Base-by-base conservation (phyloP, 768 basidiomycete species). In the Russula emetica region DNA sequence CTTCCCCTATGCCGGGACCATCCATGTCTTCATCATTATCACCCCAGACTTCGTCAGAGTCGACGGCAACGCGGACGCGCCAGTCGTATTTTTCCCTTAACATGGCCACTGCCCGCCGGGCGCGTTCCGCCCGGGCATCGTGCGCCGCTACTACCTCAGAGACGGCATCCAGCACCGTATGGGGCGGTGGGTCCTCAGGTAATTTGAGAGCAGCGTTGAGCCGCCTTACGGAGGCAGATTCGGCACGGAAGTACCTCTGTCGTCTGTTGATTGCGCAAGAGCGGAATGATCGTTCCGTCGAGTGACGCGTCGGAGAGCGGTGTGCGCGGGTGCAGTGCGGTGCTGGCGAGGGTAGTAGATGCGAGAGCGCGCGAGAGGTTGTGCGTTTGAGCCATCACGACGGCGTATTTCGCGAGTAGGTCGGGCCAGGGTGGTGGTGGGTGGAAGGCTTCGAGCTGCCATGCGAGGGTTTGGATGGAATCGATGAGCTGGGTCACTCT, bases 351-450 rank as follows among this genome's bases (percentile, higher is more conserved):
- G 2, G 79, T 77, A 68, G 87, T 74, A 18, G 82, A 74, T 20
- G 82, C 76, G 47, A 91, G 80, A 0, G 85, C 82, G 57, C 79
- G 83, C 50, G 86, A 87, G 69, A 94, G 85, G 68, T 80, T 87
- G 71, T 90, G 88, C 0, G 89, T 90, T 70, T 93, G 92, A 0
- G 89, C 90, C 60, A 93, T 81, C 30, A 94, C 80, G 66, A 90
- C 81, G 69, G 86, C 92, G 82, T 92, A 93, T 77, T 92, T 92
- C 16, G 87, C 85, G 59, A 93, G 79, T 60, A 94, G 83, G 70
- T 93, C 91, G 3, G 91, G 92, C 92, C 92, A 93, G 9, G 88
- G 75, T 3, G 87, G 85, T 1, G 64, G 66, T 20, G 64, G 67
- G 85, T 92, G 90, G n/a, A 71, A 77, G 42, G 75, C 76, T 58